A percentile compares a stretch with the other conserved stretches of the same genome.
phyloP scores from a whole-genome alignment of 2,329 filamentous ascomycete genomes.

The Myriosclerotinia duriaeana region DNA sequence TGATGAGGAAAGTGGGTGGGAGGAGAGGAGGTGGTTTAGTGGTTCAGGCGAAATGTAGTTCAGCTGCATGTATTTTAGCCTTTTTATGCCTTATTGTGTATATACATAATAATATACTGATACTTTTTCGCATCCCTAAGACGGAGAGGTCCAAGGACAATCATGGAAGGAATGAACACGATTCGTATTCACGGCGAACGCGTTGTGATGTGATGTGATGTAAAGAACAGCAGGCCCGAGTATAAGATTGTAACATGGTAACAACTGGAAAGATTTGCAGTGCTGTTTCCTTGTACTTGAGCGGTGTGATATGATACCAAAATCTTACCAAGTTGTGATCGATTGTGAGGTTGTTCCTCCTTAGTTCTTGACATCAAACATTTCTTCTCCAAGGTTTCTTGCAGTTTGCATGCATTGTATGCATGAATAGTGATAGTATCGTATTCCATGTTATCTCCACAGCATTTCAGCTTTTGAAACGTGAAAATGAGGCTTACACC shows the following conservation, averaged over 20 bases:
- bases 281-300: background rate
- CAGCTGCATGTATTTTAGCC: background rate
- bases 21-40: background rate
- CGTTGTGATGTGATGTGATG: too few species aligned
- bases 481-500: conserved; percentile 17
- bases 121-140: too few species aligned
- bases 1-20: conserved; percentile 9
- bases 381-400: background rate
- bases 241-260: background rate
- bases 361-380: conserved; percentile 4
- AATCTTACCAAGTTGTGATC: background rate
- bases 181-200: background rate
- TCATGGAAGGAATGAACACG: background rate
- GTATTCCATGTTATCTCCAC: conserved; percentile 1
- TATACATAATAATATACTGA: background rate
- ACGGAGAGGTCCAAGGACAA: background rate
- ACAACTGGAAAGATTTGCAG: conserved; percentile 2
- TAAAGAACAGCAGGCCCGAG: background rate
- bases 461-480: conserved; percentile 1
- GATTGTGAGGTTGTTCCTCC: background rate
- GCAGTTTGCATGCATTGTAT: background rate
- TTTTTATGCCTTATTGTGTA: background rate
- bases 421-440: background rate
- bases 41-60: background rate
- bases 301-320: conserved; percentile 11